phyloP scores from a whole-genome alignment of 2,329 filamentous ascomycete genomes.

The Aspergillus aculeatinus region DNA sequence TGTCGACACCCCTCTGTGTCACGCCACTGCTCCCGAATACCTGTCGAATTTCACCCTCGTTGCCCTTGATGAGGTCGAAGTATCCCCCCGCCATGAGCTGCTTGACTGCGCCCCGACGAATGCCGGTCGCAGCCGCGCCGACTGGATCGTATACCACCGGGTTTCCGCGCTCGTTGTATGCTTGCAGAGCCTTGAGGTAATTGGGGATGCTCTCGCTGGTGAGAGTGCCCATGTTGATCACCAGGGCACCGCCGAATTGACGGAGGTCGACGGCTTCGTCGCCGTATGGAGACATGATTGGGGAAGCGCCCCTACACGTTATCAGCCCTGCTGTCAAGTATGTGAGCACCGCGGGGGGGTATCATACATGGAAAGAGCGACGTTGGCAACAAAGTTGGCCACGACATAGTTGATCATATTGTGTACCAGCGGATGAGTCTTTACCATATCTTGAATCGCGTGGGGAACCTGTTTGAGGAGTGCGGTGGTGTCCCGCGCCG shows the following conservation, averaged over 20 bases:
- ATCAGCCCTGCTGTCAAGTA: slow-evolving; percentile 15
- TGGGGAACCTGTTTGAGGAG: slow-evolving; percentile 40
- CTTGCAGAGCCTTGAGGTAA: slow-evolving; percentile 70
- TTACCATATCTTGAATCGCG: slow-evolving; percentile 62
- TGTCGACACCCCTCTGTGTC: slow-evolving; percentile 84
- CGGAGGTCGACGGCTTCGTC: slow-evolving; percentile 81
- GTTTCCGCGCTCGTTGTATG: slow-evolving; percentile 75
- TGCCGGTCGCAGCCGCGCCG: slow-evolving; percentile 76
- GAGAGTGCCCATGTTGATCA: slow-evolving; percentile 94
- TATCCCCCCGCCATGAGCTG: slow-evolving; percentile 71
- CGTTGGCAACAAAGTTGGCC: slow-evolving; percentile 91
- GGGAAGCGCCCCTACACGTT: slow-evolving; percentile 65
- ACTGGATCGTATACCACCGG: slow-evolving; percentile 88
- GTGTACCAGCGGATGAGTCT: slow-evolving; percentile 72
- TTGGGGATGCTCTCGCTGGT: slow-evolving; percentile 71
- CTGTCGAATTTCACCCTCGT: slow-evolving; percentile 81
- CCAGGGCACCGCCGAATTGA: slow-evolving; percentile 70
- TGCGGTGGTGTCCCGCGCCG: slow-evolving; percentile 26
- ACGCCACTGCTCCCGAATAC: slow-evolving; percentile 59
- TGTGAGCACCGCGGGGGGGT: not conserved
- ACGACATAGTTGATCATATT: slow-evolving; percentile 98
- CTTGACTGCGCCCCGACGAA: slow-evolving; percentile 70
- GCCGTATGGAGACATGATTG: slow-evolving; percentile 90
- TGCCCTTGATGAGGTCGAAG: slow-evolving; percentile 89
- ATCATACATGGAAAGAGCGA: slow-evolving; percentile 68